Evolutionary conservation across 2,329 filamentous ascomycete genomes (phyloP).

Genomic region (Colletotrichum gigasporum): DNA sequence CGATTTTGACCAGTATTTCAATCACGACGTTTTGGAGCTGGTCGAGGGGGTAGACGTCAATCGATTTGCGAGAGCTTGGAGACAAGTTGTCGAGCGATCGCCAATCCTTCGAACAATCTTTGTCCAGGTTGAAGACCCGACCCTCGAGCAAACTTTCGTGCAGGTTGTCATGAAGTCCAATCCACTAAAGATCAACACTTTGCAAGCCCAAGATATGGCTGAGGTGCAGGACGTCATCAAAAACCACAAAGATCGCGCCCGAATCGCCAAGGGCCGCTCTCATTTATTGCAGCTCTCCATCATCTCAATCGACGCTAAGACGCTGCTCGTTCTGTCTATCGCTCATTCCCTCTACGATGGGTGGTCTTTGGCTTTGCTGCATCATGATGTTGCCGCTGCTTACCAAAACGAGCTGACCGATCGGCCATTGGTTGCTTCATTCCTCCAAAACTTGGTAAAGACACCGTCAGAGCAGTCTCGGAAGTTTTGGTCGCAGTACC

Average conservation of each 20-base stretch:
- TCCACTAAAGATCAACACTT: constrained; percentile 33
- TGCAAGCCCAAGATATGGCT: constrained; percentile 38
- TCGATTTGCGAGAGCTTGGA: constrained; percentile 70
- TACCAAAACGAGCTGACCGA: constrained; percentile 59
- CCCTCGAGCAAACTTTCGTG: constrained; percentile 59
- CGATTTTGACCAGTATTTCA: constrained; percentile 81
- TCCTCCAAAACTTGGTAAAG: constrained; percentile 64
- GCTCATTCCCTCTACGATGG: constrained; percentile 92
- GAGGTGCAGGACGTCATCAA: constrained; percentile 48
- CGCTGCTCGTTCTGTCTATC: constrained; percentile 73
- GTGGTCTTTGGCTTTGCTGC: constrained; percentile 80
- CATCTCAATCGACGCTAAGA: constrained; percentile 41
- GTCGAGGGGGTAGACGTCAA: constrained; percentile 60
- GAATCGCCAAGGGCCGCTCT: constrained; percentile 42
- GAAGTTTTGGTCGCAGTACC: constrained; percentile 76
- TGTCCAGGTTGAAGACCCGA: constrained; percentile 68
- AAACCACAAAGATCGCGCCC: constrained; percentile 48
- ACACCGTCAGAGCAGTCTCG: constrained; percentile 42
- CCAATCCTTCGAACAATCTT: constrained; percentile 84
- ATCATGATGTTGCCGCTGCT: constrained; percentile 73
- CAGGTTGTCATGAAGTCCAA: constrained; percentile 53
- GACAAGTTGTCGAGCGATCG: constrained; percentile 63
- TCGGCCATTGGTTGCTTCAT: constrained; percentile 59
- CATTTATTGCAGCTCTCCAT: constrained; percentile 61
- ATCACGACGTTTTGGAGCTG: constrained; percentile 80